Conservation (phyloP, 768 basidiomycete species). For the Auricularia cornea region DNA sequence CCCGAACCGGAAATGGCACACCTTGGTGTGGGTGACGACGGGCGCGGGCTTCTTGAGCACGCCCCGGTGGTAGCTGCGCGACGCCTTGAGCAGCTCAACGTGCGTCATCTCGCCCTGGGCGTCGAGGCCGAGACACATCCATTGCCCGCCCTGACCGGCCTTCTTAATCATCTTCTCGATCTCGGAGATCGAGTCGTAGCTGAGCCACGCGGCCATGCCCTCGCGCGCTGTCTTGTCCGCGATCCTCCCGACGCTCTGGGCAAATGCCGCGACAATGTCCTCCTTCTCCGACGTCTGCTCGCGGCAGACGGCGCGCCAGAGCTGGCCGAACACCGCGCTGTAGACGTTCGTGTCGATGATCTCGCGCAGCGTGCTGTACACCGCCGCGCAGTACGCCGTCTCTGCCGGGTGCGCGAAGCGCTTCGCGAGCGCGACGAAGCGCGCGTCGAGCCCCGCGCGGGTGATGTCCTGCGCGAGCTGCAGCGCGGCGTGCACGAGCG, state of each 20-base stretch:
- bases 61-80: constrained; percentile 17
- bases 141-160: constrained; percentile 7
- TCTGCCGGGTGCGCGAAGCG: constrained; percentile 16
- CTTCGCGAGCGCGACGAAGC: constrained; percentile 13
- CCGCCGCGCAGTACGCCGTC: constrained; percentile 12
- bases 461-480: neutral
- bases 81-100: constrained; percentile 21
- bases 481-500: neutral
- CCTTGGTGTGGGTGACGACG: constrained; percentile 21
- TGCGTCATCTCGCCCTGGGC: constrained; percentile 20
- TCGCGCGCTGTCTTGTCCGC: constrained; percentile 12
- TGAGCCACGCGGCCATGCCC: constrained; percentile 18
- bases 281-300: constrained; percentile 12
- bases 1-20: neutral
- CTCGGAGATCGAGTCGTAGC: constrained; percentile 20
- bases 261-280: constrained; percentile 17
- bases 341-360: constrained; percentile 21
- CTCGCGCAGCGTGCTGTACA: constrained; percentile 15
- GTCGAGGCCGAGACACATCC: constrained; percentile 23
- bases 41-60: constrained; percentile 19
- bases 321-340: constrained; percentile 22
- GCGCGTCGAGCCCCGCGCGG: neutral
- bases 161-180: constrained; percentile 17
- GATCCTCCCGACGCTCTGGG: constrained; percentile 14
- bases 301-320: constrained; percentile 25